Evolutionary conservation across 2,329 filamentous ascomycete genomes (phyloP).

Genomic region (Diaporthe sp.): DNA sequence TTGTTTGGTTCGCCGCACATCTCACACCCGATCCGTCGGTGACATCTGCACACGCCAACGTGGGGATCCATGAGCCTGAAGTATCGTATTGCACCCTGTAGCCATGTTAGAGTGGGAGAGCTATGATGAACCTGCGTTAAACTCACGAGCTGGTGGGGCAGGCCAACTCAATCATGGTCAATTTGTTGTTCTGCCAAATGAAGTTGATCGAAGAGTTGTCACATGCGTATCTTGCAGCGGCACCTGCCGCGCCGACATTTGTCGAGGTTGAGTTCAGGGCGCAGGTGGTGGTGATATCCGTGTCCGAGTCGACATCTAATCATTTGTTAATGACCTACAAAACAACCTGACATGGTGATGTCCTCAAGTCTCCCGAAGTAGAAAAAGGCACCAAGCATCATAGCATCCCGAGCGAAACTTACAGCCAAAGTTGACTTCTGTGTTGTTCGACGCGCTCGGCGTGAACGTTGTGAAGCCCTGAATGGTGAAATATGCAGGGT

Average conservation of each 20-base stretch:
- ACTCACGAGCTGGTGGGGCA: conserved; percentile 49
- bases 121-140: neutral
- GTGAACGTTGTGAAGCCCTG: conserved; percentile 51
- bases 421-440: conserved; percentile 56
- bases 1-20: conserved; percentile 31
- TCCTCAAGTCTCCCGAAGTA: neutral
- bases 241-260: conserved; percentile 49
- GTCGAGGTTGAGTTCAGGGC: conserved; percentile 58
- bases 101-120: conserved; percentile 6
- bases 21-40: conserved; percentile 27
- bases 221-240: conserved; percentile 58
- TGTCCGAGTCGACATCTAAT: conserved; percentile 52
- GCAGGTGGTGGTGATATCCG: conserved; percentile 57
- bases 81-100: conserved; percentile 32
- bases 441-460: conserved; percentile 51
- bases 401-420: neutral
- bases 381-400: neutral
- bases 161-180: conserved; percentile 61
- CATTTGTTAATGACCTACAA: neutral
- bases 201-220: conserved; percentile 58
- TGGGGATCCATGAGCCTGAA: conserved; percentile 36
- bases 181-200: conserved; percentile 53
- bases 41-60: conserved; percentile 25
- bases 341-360: neutral
- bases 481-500: conserved; percentile 57